Evolutionary conservation across 352 stramenopile species (phyloP).

Genomic region (Pythium guiyangense): DNA sequence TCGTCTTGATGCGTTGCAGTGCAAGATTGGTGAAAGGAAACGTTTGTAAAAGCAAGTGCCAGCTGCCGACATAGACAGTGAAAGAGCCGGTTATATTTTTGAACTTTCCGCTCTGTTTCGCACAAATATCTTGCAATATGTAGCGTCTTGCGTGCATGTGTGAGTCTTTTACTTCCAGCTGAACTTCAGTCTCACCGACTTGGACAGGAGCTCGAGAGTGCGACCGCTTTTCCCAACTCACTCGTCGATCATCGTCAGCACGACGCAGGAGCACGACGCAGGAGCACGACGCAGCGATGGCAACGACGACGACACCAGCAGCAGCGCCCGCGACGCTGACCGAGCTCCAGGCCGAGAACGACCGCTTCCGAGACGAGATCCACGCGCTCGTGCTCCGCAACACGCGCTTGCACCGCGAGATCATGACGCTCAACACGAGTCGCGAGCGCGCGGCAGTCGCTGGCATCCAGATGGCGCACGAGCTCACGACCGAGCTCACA

Average conservation of each 20-base stretch:
- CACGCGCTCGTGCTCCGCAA: slow-evolving; percentile 54
- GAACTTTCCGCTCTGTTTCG: too few species aligned
- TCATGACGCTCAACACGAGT: slow-evolving; percentile 40
- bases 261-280: too few species aligned
- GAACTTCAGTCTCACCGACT: background rate
- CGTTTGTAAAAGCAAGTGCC: too few species aligned
- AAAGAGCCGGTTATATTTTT: too few species aligned
- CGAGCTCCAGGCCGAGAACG: slow-evolving; percentile 54
- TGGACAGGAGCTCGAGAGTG: background rate
- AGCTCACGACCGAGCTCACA: slow-evolving; percentile 44
- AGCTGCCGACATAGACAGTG: too few species aligned
- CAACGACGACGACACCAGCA: background rate
- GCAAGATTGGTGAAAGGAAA: too few species aligned
- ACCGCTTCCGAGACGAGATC: slow-evolving; percentile 50
- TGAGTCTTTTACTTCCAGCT: background rate
- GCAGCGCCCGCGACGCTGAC: background rate
- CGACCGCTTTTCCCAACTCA: background rate
- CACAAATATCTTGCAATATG: too few species aligned
- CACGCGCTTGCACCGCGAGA: slow-evolving; percentile 60
- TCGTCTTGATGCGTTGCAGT: too few species aligned
- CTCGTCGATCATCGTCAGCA: too few species aligned
- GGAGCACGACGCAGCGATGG: background rate
- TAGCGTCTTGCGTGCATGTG: too few species aligned
- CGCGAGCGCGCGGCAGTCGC: slow-evolving; percentile 36
- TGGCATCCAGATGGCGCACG: slow-evolving; percentile 34